These are phyloP conservation scores for Hemisphaericaspora subhashii DNA, from an alignment of 1,139 yeast genomes.

Conservation along the genomic window DNA sequence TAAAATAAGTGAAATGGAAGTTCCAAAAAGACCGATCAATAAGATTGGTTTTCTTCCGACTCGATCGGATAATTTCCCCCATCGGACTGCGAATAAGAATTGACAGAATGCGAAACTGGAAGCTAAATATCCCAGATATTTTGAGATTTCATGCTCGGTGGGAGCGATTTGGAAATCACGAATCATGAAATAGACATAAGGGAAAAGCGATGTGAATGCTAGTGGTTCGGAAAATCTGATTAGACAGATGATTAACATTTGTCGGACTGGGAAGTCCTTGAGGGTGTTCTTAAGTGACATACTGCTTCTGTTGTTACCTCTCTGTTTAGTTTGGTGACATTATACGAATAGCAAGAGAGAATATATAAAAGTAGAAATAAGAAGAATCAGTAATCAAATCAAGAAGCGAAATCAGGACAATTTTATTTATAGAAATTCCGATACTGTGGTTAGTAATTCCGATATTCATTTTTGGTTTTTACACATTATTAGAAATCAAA, in stretches of 20 bases:
- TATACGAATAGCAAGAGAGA: background rate
- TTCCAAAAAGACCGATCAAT: slow-evolving; percentile 50
- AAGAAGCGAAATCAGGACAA: too few species aligned
- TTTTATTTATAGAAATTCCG: background rate
- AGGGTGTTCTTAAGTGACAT: slow-evolving; percentile 18
- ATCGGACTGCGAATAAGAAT: slow-evolving; percentile 52
- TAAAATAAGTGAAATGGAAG: slow-evolving; percentile 43
- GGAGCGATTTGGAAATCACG: slow-evolving; percentile 53
- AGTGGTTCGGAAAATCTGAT: slow-evolving; percentile 61
- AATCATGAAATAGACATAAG: slow-evolving; percentile 63
- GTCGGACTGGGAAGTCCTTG: slow-evolving; percentile 50
- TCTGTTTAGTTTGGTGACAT: background rate
- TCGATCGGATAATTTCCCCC: slow-evolving; percentile 56
- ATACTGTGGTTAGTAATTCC: background rate
- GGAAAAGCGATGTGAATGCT: slow-evolving; percentile 61
- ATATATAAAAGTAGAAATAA: background rate
- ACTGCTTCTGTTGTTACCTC: background rate
- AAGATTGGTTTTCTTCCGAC: slow-evolving; percentile 57
- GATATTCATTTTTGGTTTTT: background rate
- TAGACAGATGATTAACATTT: slow-evolving; percentile 43
- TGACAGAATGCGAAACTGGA: slow-evolving; percentile 57
- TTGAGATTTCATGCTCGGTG: slow-evolving; percentile 52
- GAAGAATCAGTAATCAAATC: background rate
- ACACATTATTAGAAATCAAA: background rate
- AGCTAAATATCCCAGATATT: slow-evolving; percentile 57